phyloP scores from a whole-genome alignment of 2,329 filamentous ascomycete species.

The Hymenotorrendiella dingleyae region DNA sequence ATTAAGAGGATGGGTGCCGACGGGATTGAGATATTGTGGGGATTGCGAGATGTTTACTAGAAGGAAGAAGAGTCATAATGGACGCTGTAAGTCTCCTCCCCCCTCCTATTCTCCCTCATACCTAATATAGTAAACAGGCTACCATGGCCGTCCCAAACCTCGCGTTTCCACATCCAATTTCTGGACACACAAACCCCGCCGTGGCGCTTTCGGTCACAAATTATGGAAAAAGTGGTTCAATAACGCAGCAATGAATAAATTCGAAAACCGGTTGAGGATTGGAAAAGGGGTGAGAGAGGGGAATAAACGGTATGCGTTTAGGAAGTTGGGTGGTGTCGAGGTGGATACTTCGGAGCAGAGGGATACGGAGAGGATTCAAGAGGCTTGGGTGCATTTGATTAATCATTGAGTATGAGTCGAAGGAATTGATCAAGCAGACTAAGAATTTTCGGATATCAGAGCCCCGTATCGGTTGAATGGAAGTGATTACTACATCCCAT shows the following conservation, averaged over 20 bases:
- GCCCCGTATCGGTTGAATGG: no score
- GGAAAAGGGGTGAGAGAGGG: conserved; percentile 5
- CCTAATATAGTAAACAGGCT: conserved; percentile 10
- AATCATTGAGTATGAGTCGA: no score
- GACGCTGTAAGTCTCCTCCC: conserved; percentile 16
- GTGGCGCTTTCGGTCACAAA: conserved; percentile 20
- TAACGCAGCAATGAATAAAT: conserved; percentile 20
- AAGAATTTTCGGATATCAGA: no score
- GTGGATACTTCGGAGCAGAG: conserved; percentile 17
- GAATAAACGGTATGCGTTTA: conserved; percentile 19
- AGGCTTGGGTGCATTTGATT: no score
- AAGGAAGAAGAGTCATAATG: conserved; percentile 18
- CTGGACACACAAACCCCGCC: conserved; percentile 21
- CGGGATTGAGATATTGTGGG: conserved; percentile 20
- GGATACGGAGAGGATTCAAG: no score
- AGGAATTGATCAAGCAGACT: no score
- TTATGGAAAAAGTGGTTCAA: conserved; percentile 28
- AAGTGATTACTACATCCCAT: no score
- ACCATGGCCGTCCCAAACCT: conserved; percentile 18
- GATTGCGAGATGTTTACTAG: conserved; percentile 20
- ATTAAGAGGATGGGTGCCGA: conserved; percentile 22
- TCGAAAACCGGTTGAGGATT: conserved; percentile 16
- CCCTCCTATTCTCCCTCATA: background rate
- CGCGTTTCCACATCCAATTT: conserved; percentile 5
- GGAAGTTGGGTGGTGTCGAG: conserved; percentile 9